Evolutionary conservation across 495 filamentous ascomycete species (phyloP).

Genomic region (Immersiella caudata): DNA sequence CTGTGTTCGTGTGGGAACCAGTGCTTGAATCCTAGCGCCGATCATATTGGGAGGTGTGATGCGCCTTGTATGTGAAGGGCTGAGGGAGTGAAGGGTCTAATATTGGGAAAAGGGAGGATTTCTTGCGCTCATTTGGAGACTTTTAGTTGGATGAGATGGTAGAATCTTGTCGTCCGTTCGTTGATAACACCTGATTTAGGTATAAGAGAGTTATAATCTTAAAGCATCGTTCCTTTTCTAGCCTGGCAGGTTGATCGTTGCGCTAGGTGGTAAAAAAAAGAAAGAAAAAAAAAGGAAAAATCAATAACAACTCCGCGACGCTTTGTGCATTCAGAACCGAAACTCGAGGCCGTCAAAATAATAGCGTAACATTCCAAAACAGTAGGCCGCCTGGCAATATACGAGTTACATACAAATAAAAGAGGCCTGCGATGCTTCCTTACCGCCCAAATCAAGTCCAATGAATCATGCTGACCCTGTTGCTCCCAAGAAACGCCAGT

Average conservation of each 20-base stretch:
- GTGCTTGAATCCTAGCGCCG: conserved; percentile 40
- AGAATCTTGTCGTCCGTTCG: conserved; percentile 4
- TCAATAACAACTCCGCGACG: no score
- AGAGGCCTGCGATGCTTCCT: background rate
- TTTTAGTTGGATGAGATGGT: background rate
- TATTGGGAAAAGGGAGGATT: background rate
- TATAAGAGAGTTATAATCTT: background rate
- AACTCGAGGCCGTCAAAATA: background rate
- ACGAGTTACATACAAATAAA: background rate
- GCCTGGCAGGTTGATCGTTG: background rate
- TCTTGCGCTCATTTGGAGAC: conserved; percentile 9
- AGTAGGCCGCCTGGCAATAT: background rate
- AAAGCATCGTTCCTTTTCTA: background rate
- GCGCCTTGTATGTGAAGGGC: conserved; percentile 23
- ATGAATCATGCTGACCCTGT: background rate
- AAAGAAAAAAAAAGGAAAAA: no score
- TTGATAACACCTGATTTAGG: background rate
- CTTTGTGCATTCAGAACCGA: no score
- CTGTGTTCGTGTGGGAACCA: conserved; percentile 43
- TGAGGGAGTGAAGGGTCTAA: background rate
- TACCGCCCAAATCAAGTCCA: background rate
- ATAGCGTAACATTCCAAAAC: background rate
- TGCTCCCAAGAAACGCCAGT: background rate
- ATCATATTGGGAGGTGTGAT: conserved; percentile 40
- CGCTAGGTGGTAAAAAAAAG: no score